A percentile compares a stretch with the other conserved stretches of the same genome.
These are phyloP conservation scores for Phlebiopsis gigantea DNA, from an alignment of 768 basidiomycete genomes.

Conservation along the genomic window DNA sequence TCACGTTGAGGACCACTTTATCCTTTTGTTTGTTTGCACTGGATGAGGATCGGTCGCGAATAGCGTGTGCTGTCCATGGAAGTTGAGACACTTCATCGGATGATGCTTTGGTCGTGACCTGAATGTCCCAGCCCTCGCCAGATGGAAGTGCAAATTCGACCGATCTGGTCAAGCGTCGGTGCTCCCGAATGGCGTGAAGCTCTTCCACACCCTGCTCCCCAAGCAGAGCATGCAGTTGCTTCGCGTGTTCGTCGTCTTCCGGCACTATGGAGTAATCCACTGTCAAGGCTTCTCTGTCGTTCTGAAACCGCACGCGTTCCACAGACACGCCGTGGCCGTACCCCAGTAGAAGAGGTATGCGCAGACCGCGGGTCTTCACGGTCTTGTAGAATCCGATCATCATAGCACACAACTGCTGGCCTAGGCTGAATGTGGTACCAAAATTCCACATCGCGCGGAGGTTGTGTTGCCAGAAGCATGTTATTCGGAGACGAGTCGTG, in stretches of 20 bases:
- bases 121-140: constrained; percentile 82
- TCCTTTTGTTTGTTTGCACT: constrained; percentile 47
- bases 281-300: constrained; percentile 76
- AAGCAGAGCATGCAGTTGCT: constrained; percentile 15
- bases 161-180: constrained; percentile 63
- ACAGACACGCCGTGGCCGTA: constrained; percentile 80
- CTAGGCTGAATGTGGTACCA: constrained; percentile 54
- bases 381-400: constrained; percentile 75
- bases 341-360: constrained; percentile 70
- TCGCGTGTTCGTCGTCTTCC: constrained; percentile 52
- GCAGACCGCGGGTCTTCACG: constrained; percentile 70
- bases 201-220: constrained; percentile 52
- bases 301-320: constrained; percentile 73
- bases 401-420: constrained; percentile 85
- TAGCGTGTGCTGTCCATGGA: constrained; percentile 67
- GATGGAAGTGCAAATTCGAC: constrained; percentile 79
- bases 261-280: constrained; percentile 82
- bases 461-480: constrained; percentile 95
- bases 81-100: constrained; percentile 65
- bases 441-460: constrained; percentile 83
- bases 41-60: constrained; percentile 38
- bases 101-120: constrained; percentile 68
- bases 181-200: constrained; percentile 58
- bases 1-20: constrained; percentile 55
- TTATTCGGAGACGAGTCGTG: constrained; percentile 59